Base-by-base conservation (phyloP, 2,329 filamentous ascomycete species). In the Aspergillus oerlinghausenensis region DNA sequence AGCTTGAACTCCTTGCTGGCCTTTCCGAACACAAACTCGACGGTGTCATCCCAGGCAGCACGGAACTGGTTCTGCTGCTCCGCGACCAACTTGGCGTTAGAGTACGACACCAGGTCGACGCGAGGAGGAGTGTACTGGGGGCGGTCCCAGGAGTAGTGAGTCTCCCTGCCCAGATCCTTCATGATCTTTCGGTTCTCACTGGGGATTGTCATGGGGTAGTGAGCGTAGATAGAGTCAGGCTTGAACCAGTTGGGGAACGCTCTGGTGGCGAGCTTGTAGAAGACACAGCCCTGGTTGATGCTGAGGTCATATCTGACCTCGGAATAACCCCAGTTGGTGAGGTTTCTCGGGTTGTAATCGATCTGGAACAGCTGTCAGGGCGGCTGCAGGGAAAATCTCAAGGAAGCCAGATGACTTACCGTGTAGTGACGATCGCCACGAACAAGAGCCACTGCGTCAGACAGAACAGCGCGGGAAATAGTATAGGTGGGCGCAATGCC, bases 311-410 rank as follows among this genome's bases (percentile, higher is more conserved):
- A 90, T 21, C 88, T 81, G 3, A 84, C 88, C 68, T 91, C 88
- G 54, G 85, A 84, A 76, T 84, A 93, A 21, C 90, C 90, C 90
- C 90, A 96, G 74, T 90, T 92, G 1, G 90, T 95, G 49, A 95
- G 74, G 63, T 86, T 84, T 8, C 84, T 82, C 0, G 90, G 84
- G 63, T 87, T 84, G 70, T 88, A 92, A 71, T 93, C 89, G n/a
- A 80, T 60, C 68, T 69, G 26, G 11, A 45, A 21, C 23, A 4
- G 11, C 28, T 17, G n/a, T 64, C 50, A 62, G 56, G n/a, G 1
- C 10, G 48, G 74, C 79, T 14, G 23, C 2, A 49, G 23, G 19
- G 6, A 4, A 8, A 4, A 72, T 63, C 6, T 11, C 7, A 14
- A 40, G n/a, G 7, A 19, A 19, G 5, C 7, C 6, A n/a, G 25